Base-by-base conservation (phyloP, 768 basidiomycete species). In the Boletus patriciae region DNA sequence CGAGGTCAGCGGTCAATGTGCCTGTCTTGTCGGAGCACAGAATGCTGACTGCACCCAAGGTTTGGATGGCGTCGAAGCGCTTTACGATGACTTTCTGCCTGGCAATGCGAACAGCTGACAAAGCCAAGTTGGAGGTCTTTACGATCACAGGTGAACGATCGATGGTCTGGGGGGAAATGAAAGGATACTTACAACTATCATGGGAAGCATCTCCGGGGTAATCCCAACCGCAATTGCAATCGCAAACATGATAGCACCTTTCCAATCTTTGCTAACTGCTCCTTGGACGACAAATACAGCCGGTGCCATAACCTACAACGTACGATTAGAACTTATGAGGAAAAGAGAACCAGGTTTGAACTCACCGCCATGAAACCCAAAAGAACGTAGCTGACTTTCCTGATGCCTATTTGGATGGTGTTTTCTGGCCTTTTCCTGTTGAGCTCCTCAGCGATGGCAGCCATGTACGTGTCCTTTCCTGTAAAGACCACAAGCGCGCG, bases 21-120 rank as follows among this genome's bases (percentile, higher is more conserved):
- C 85, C 85, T 1, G 85, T 87, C 68, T 86, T 86, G 68, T 87
- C 85, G 23, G 82, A 83, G 66, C 85, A 86, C 50, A 79, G 66
- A 47, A 78, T 64, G 52, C 71, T 74, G 27, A 87, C 83, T 10
- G 78, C 82, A 12, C 84, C 82, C 40, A 87, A 66, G 48, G 80
- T 83, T 64, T 87, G 84, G 58, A 87, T 75, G 15, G 85, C 83
- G 60, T 86, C 84, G 58, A 87, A 77, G 51, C 82, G 78, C 34
- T 84, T 77, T 16, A 86, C 83, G 54, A 87, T 79, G 34, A 85
- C 85, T 58, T 85, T 78, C 63, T 83, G 74, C 43, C 70, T 75
- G 3, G 82, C 83, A 67, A 86, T 82, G 50, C 79, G 78, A 49
- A 77, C 73, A 2, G 82, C 81, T 0, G 83, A 83, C 25, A 81